Evolutionary conservation across 345 rosid genomes (phyloP).

Genomic region (Tarenaya hassleriana): DNA sequence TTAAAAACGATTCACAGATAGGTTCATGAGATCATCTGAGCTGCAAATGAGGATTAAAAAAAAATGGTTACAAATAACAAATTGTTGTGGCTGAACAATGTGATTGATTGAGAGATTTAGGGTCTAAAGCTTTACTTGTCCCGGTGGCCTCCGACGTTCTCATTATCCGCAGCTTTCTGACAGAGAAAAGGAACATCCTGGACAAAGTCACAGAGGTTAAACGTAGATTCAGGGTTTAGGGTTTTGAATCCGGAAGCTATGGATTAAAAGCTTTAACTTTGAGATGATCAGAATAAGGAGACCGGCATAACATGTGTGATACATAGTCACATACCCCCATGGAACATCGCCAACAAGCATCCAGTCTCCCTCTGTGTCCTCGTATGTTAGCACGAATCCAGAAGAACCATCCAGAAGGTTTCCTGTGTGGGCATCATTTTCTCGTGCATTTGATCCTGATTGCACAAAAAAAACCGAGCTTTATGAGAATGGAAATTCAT

Average conservation of each 20-base stretch:
- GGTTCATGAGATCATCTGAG: conserved; percentile 7
- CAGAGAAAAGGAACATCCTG: conserved; percentile 78
- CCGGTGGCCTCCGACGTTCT: conserved; percentile 77
- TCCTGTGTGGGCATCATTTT: conserved; percentile 29
- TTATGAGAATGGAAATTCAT: no score
- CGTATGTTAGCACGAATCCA: conserved; percentile 74
- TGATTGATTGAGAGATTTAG: conserved; percentile 14
- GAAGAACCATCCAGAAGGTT: conserved; percentile 66
- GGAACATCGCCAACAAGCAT: conserved; percentile 99
- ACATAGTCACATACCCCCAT: conserved; percentile 70
- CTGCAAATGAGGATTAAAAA: conserved; percentile 21
- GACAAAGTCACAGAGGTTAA: conserved; percentile 10
- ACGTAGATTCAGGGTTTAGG: background rate
- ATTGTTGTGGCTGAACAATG: conserved; percentile 2
- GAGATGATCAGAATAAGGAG: background rate
- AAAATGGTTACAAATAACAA: background rate
- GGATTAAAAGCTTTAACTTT: background rate
- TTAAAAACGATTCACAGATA: no score
- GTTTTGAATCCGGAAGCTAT: background rate
- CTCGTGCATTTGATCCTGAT: conserved; percentile 28
- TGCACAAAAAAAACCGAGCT: conserved; percentile 20
- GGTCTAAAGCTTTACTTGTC: conserved; percentile 42
- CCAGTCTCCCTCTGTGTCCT: conserved; percentile 98
- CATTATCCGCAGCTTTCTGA: conserved; percentile 87
- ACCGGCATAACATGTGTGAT: conserved; percentile 5